Conservation (phyloP, 2,329 filamentous ascomycete species). For the Aspergillus quadrilineatus region DNA sequence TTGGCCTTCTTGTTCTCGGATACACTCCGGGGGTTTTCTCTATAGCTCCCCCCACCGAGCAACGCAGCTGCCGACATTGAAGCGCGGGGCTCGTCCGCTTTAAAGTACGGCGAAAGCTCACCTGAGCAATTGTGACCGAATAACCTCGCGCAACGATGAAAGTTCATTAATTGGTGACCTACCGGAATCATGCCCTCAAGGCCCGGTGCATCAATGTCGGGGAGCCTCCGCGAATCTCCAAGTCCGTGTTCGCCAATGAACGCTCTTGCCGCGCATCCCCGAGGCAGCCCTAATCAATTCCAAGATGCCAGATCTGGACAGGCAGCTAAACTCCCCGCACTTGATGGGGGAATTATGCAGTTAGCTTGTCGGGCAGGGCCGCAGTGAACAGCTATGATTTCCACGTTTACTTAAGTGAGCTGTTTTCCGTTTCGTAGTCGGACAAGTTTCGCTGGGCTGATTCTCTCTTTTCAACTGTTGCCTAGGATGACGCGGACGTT, state of each 20-base stretch:
- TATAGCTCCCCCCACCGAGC: neutral
- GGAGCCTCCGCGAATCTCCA: conserved; percentile 1
- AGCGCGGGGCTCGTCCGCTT: neutral
- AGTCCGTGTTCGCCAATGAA: neutral
- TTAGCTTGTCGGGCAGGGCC: neutral
- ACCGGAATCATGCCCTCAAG: neutral
- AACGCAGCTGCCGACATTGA: neutral
- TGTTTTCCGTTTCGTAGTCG: neutral
- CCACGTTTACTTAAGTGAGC: neutral
- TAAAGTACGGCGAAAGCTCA: neutral
- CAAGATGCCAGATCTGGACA: neutral
- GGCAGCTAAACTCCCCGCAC: neutral
- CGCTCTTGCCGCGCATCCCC: neutral
- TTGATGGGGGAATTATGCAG: neutral
- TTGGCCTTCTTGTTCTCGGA: neutral
- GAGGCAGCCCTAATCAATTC: neutral
- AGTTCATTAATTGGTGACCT: neutral
- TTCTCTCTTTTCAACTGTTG: neutral
- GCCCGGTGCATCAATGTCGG: neutral
- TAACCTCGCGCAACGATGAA: neutral
- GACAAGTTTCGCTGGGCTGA: neutral
- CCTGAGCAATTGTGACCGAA: neutral
- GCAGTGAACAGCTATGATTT: neutral
- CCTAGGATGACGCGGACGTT: conserved; percentile 12
- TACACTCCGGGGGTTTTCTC: neutral